These are phyloP conservation scores for Barnettozyma sucrosica DNA, from an alignment of 805 yeast genomes.

Conservation along the genomic window DNA sequence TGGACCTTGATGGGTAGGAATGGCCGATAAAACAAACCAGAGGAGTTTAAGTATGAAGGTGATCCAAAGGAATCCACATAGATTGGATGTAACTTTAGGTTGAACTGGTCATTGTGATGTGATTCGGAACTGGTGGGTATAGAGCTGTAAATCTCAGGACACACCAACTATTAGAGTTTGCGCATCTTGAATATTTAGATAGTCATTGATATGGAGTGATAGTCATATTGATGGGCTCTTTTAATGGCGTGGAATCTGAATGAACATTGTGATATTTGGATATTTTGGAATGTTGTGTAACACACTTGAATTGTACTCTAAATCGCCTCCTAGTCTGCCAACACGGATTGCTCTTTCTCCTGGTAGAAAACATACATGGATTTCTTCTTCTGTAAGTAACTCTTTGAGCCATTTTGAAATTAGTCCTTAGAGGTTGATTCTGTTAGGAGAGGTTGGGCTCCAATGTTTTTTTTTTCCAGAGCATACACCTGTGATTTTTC, in stretches of 20 bases:
- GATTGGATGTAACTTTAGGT: no score
- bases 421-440: slow-evolving; percentile 10
- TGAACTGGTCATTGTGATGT: no score
- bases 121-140: no score
- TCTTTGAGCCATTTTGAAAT: slow-evolving; percentile 90
- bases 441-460: slow-evolving; percentile 1
- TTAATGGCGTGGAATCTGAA: neutral
- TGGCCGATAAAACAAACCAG: no score
- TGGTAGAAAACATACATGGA: slow-evolving; percentile 74
- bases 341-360: neutral
- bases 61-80: no score
- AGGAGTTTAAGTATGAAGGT: no score
- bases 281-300: neutral
- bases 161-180: neutral
- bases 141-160: no score
- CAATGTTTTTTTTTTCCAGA: slow-evolving; percentile 16
- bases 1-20: no score
- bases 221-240: neutral
- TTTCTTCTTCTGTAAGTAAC: slow-evolving; percentile 98
- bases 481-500: slow-evolving; percentile 5
- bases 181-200: neutral
- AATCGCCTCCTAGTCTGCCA: neutral
- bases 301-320: neutral
- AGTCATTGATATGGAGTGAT: no score
- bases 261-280: neutral